Evolutionary conservation across 345 rosid species (phyloP), one percentile per base, ranked within the genome.

Genomic region (Pistacia vera): DNA sequence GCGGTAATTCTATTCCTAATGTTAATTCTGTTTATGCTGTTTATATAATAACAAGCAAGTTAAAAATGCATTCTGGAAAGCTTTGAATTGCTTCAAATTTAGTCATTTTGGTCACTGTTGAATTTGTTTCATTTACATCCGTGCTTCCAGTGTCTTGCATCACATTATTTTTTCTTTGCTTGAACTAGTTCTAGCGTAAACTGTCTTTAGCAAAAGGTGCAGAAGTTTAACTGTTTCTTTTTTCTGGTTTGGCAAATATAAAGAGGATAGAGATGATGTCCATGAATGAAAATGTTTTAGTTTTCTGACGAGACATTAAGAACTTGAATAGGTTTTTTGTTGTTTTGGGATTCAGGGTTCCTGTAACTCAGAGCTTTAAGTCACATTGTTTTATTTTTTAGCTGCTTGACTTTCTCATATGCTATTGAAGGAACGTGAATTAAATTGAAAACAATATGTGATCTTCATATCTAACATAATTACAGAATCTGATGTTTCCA

Each of bases 1-100:
- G 97, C 52, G 98, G 98, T 95, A 92, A 78, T 74, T 76, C 59
- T 78, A n/a, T 36, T 33, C 80, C 56, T 66, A 48, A n/a, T 63
- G n/a, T 56, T 65, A 35, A 2, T 62, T 72, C 66, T 5, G 3
- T 75, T 57, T 36, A 4, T 80, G 71, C 67, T 13, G 46, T 18
- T 13, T 4, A 54, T 14, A 54, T 54, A 54, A 54, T 54, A 54
- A 16, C 57, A 54, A 65, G 69, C 54, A 44, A 66, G 28, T 38
- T 44, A n/a, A 35, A 35, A 36, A 18, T 46, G 17, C 36, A 38
- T 16, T 41, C n/a, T 54, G 33, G 17, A 51, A 62, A 33, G 69
- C 33, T n/a, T 41, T 66, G 25, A 66, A 44, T 41, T 66, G 30
- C 54, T 8, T 9, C 33, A 66, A 44, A 20, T 54, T 16, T 16